Conservation (phyloP, 2,329 filamentous ascomycete genomes). For the Fusarium sublunatum region DNA sequence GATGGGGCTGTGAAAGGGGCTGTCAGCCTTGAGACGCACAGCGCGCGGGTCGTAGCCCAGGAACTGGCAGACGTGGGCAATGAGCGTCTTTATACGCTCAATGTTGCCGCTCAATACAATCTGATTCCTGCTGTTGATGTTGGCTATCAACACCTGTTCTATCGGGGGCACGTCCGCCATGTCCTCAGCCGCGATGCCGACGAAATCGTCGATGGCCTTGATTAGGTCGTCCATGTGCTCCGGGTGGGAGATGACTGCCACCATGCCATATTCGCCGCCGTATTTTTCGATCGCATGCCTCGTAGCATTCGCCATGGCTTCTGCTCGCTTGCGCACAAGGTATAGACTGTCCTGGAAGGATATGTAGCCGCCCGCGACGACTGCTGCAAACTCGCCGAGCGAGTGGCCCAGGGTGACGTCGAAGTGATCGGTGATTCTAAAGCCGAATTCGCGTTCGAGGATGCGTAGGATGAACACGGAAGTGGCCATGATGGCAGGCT, state of each 20-base stretch:
- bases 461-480: conserved; percentile 90
- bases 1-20: conserved; percentile 90
- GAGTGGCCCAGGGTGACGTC: conserved; percentile 92
- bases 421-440: conserved; percentile 75
- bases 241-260: conserved; percentile 89
- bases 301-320: conserved; percentile 85
- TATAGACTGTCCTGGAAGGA: conserved; percentile 80
- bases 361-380: conserved; percentile 86
- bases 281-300: conserved; percentile 71
- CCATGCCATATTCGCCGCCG: conserved; percentile 92
- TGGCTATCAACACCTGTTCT: conserved; percentile 89
- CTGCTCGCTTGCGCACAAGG: conserved; percentile 80
- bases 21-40: conserved; percentile 86
- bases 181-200: conserved; percentile 76
- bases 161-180: conserved; percentile 77
- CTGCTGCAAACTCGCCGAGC: conserved; percentile 90
- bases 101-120: conserved; percentile 93
- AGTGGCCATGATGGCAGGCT: conserved; percentile 96
- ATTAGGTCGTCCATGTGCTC: conserved; percentile 77
- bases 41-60: conserved; percentile 90
- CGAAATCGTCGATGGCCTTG: conserved; percentile 80
- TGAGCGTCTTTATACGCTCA: conserved; percentile 80
- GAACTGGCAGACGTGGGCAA: conserved; percentile 89
- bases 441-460: conserved; percentile 85
- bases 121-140: conserved; percentile 96